Evolutionary conservation across 768 basidiomycete genomes (phyloP).

Genomic region (Asterophora parasitica): DNA sequence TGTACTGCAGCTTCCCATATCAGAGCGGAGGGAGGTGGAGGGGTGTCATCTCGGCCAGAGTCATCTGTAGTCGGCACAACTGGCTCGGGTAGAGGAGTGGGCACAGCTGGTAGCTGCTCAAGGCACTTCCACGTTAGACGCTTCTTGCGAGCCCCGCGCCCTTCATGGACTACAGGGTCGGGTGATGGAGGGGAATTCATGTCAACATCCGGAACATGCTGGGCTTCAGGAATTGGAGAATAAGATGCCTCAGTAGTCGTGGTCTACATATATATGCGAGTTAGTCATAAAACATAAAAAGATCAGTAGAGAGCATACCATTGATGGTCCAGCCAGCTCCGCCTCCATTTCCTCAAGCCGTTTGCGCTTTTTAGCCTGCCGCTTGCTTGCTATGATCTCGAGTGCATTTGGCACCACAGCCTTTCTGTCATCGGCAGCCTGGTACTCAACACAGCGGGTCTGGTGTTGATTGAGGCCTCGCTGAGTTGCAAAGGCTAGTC

Average conservation of each 20-base stretch:
- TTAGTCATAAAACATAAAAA: background rate
- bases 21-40: background rate
- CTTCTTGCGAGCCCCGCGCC: slow-evolving; percentile 8
- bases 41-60: background rate
- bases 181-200: background rate
- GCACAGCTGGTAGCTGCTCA: slow-evolving; percentile 12
- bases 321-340: background rate
- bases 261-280: background rate
- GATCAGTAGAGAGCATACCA: too few relatives aligned
- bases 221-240: background rate
- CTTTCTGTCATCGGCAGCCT: background rate
- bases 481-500: background rate
- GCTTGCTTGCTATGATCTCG: background rate
- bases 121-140: slow-evolving; percentile 17
- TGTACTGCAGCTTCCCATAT: background rate
- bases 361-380: background rate
- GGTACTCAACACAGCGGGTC: background rate
- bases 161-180: background rate
- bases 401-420: background rate
- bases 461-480: background rate
- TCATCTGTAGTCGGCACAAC: background rate
- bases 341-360: background rate
- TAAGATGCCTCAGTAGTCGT: background rate
- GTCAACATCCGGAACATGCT: background rate
- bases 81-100: background rate